Base-by-base conservation (phyloP, 2,329 filamentous ascomycete genomes). In the Aspergillus intermedius region DNA sequence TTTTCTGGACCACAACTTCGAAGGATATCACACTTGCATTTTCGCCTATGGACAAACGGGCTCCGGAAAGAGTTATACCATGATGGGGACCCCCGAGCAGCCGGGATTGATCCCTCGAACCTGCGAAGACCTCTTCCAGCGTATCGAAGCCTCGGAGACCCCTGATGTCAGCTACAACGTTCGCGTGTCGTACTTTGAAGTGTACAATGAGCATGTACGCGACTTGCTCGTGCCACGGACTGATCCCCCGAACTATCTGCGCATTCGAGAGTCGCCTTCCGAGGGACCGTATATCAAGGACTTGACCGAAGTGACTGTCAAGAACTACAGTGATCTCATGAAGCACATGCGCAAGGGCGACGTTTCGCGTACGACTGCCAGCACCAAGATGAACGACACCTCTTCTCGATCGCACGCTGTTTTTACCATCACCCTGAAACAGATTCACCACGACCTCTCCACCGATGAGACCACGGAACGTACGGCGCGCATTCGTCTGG, bases 321-420 rank as follows among this genome's bases (percentile, higher is more conserved):
- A 88, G 64, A 91, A 82, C 69, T 88, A 93, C 61, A 75, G 80
- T 45, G 93, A 98, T 67, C 89, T 98, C 54, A 78, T 95, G 69
- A 84, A 87, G 35, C 84, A 88, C 70, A 96, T 98, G 90, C 88
- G 86, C 60, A 81, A 84, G 61, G 93, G 93, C 49, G 93, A 98
- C 68, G 75, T 80, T 55, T 95, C 87, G 49, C 84, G 93, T 43
- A 97, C 93, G 0, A 86, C 82, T 17, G 93, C 93, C 12, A 90
- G 88, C 64, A 98, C 93, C 51, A 97, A 96, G 74, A 98, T 98
- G 93, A 98, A 98, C 71, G 93, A 98, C 69, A 97, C 91, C 2
- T 95, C 89, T 47, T 95, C 89, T 54, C 87, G 93, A 67, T 95
- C 90, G 55, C 93, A 98, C 65, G 90, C 93, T 6, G 93, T 98